Base-by-base conservation (phyloP, 2,329 filamentous ascomycete species). In the Pezicula neosporulosa region DNA sequence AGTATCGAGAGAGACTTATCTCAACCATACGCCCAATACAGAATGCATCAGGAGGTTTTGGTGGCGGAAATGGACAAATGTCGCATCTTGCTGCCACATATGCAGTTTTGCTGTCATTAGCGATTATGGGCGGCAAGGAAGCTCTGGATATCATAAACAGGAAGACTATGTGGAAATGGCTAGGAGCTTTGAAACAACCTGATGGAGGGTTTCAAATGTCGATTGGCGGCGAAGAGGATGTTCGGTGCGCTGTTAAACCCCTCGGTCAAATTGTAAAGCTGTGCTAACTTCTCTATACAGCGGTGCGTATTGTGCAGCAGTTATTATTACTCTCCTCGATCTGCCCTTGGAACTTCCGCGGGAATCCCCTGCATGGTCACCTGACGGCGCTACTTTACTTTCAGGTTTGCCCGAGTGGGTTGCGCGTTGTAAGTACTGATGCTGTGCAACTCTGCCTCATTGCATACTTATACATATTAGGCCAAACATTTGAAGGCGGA, bases 401-500 rank as follows among this genome's bases (percentile, higher is more conserved):
- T 85, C 86, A 54, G 81, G 83, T 28, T 80, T 97, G 27, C 85
- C 83, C 24, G 83, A 90, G 63, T 97, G 92, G 78, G 78, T 97
- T 44, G 82, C 84, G 41, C 77, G 80, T 71, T 97, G 93, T 87
- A 79, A 75, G 83, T 79, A 58, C 50, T 54, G 57, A 18, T 44
- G 18, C 38, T 37, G 16, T 37, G 19, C 41, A 51, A 27, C 41
- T 44, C 21, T 58, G 21, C 18, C 18, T 19, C n/a, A n/a, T 28
- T 16, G 28, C 19, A 39, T 27, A 8, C 42, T 51, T 47, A 58
- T 38, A 19, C n/a, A 39, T 44, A 15, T 16, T 57, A 90, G 87
- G 89, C 68, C 93, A 97, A 78, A 95, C 90, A 10, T 97, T 87
- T 70, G 94, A 99, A 74, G 94, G 94, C 57, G 94, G 94, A 45